Base-by-base conservation (phyloP, 441 rosid genomes). In the Brassica balearica region DNA sequence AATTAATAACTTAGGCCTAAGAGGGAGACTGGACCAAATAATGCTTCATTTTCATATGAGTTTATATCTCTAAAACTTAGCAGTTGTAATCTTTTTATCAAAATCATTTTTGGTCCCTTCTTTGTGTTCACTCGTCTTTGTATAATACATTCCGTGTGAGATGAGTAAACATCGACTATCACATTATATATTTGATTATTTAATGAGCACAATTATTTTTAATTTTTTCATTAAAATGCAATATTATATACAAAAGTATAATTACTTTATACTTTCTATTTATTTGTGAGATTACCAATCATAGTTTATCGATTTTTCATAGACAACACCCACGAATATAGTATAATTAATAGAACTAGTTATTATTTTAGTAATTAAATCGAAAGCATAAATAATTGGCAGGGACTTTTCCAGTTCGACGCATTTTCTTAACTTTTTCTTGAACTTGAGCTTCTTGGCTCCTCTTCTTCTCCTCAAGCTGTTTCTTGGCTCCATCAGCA, bases 401-500 rank as follows among this genome's bases (percentile, higher is more conserved):
- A 41, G 86, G 85, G 75, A 64, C 75, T 76, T 87, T 78, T 17
- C 88, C 85, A 7, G 83, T 82, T 34, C 78, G 63, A 75, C 27
- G 71, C 76, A 71, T 29, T 65, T 74, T 80, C 56, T 81, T 84
- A 6, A 83, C 88, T 65, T 86, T 91, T 60, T 79, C 86, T 73
- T 83, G 88, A 53, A 87, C 84, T 46, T 76, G 80, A 64, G 76
- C n/a, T 71, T 90, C 95, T 68, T 88, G 79, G 34, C 74, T 88
- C 60, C 80, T 88, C 68, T 85, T 80, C 73, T 85, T 88, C 82
- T 89, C 90, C 41, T 92, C 98, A 11, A 82, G 80, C 60, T 91
- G 90, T 36, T 81, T 81, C 73, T 85, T 88, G 48, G 96, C 94
- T 77, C 84, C 90, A 53, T 84, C 85, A 11, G 88, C 88, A n/a